Evolutionary conservation across 768 basidiomycete species (phyloP).

Genomic region (Dentipellis fragilis): DNA sequence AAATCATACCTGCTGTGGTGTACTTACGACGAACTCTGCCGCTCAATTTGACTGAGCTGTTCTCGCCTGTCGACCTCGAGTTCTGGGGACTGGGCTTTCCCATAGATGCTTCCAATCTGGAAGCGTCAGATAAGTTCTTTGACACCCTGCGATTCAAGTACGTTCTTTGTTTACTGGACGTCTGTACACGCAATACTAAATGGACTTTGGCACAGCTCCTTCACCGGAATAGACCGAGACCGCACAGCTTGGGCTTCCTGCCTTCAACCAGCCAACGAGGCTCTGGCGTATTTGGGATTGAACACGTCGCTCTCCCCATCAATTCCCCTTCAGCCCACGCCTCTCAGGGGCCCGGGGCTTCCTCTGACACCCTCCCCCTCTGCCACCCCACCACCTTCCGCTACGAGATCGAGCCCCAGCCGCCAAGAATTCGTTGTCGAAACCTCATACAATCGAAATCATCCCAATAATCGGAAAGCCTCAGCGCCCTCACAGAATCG

Average conservation of each 20-base stretch:
- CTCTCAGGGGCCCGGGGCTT: too few relatives aligned
- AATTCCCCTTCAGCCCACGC: not conserved
- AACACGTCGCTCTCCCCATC: not conserved
- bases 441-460: too few relatives aligned
- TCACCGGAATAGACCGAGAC: not conserved
- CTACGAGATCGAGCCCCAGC: too few relatives aligned
- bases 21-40: not conserved
- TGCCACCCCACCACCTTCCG: too few relatives aligned
- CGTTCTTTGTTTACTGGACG: not conserved
- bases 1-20: not conserved
- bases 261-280: not conserved
- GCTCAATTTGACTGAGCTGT: not conserved
- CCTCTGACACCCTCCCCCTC: too few relatives aligned
- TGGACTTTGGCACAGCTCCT: not conserved
- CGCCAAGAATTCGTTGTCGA: too few relatives aligned
- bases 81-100: not conserved
- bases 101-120: not conserved
- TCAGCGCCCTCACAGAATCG: too few relatives aligned
- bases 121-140: not conserved
- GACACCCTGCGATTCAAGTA: not conserved
- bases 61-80: not conserved
- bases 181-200: not conserved
- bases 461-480: too few relatives aligned
- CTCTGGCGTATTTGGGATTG: not conserved
- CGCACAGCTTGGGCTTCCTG: not conserved